phyloP scores from a whole-genome alignment of 2,329 filamentous ascomycete species.

The Colletotrichum musae region DNA sequence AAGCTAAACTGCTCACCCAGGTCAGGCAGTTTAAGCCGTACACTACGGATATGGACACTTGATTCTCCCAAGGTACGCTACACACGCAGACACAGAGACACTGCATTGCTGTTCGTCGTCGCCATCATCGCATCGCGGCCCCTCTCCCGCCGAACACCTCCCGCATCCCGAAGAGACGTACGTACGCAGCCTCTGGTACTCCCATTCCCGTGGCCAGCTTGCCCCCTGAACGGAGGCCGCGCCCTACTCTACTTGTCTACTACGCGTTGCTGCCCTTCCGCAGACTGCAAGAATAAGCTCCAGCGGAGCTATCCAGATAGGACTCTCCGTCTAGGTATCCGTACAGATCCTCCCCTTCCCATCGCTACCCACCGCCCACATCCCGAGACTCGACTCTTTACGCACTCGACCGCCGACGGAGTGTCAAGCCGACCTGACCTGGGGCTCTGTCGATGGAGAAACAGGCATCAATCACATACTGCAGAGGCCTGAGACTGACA shows the following conservation, averaged over 20 bases:
- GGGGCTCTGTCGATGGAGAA: too few relatives aligned
- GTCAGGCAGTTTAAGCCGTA: conserved; percentile 10
- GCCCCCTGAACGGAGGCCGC: conserved; percentile 20
- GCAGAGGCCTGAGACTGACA: too few relatives aligned
- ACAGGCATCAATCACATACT: too few relatives aligned
- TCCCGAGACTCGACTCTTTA: conserved; percentile 5
- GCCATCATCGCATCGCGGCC: conserved; percentile 10
- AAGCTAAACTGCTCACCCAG: conserved; percentile 1
- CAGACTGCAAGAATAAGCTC: conserved; percentile 12
- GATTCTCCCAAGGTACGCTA: not conserved
- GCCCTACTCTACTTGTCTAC: not conserved
- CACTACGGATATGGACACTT: conserved; percentile 1
- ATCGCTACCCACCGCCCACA: conserved; percentile 29
- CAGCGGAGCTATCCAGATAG: too few relatives aligned
- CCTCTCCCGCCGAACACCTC: conserved; percentile 18
- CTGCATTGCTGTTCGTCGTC: conserved; percentile 7
- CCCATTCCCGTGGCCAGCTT: conserved; percentile 2
- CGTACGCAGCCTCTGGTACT: conserved; percentile 12
- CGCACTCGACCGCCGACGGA: conserved; percentile 14
- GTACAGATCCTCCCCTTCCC: not conserved
- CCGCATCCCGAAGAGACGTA: conserved; percentile 32
- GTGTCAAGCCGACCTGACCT: not conserved
- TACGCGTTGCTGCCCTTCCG: too few relatives aligned
- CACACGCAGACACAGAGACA: conserved; percentile 1
- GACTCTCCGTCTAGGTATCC: too few relatives aligned